Evolutionary conservation across 768 basidiomycete genomes (phyloP).

Genomic region (Panaeolus cyanescens): DNA sequence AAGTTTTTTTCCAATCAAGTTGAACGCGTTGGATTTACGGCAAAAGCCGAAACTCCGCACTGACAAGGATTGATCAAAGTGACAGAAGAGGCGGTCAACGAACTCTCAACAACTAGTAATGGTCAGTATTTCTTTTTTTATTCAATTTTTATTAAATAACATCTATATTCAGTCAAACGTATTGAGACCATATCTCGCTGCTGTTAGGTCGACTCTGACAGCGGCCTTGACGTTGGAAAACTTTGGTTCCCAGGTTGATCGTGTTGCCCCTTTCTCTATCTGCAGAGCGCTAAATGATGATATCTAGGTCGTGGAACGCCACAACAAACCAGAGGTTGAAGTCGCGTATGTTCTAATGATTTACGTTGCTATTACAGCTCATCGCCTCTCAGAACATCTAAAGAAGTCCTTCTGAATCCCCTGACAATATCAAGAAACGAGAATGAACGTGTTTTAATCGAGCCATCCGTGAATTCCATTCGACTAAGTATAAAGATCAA

Average conservation of each 20-base stretch:
- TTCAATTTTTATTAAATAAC: constrained; percentile 6
- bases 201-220: constrained; percentile 95
- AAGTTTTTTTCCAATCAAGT: constrained; percentile 12
- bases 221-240: constrained; percentile 96
- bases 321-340: constrained; percentile 97
- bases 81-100: constrained; percentile 3
- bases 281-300: constrained; percentile 17
- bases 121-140: constrained; percentile 39
- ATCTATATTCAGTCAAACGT: constrained; percentile 76
- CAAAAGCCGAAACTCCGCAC: constrained; percentile 49
- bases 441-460: constrained; percentile 95
- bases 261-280: constrained; percentile 12
- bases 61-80: constrained; percentile 8
- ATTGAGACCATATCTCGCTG: constrained; percentile 92
- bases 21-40: constrained; percentile 13
- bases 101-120: constrained; percentile 30
- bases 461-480: constrained; percentile 96
- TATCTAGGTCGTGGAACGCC: constrained; percentile 87
- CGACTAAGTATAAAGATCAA: constrained; percentile 98
- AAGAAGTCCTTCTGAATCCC: constrained; percentile 93
- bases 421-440: constrained; percentile 95
- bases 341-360: constrained; percentile 54
- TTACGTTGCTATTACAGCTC: background rate
- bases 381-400: constrained; percentile 65
- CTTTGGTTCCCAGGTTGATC: constrained; percentile 90